A percentile compares a stretch with the other conserved stretches of the same genome.
These are phyloP conservation scores for Aspergillus aculeatinus DNA, from an alignment of 2,329 filamentous ascomycete species.

Conservation along the genomic window DNA sequence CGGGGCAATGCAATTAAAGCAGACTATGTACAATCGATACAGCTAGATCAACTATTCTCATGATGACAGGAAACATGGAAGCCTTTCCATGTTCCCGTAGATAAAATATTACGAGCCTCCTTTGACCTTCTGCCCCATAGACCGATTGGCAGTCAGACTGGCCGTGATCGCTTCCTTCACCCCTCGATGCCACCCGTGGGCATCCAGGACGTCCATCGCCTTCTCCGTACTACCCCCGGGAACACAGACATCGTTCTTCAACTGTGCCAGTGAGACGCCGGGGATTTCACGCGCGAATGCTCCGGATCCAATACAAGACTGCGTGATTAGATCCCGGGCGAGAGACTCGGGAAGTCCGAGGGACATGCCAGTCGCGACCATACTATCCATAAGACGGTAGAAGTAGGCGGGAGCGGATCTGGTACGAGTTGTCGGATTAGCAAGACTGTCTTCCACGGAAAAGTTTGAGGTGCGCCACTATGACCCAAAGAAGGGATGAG, in stretches of 20 bases:
- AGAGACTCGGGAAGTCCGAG: background rate
- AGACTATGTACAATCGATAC: too few species aligned
- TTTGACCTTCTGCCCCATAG: background rate
- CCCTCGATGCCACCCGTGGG: background rate
- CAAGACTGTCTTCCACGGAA: background rate
- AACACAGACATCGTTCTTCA: constrained; percentile 5
- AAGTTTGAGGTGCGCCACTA: too few species aligned
- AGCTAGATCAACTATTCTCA: too few species aligned
- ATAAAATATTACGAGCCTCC: too few species aligned
- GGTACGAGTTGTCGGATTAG: background rate
- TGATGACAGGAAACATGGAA: too few species aligned
- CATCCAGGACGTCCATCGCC: background rate
- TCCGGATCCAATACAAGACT: constrained; percentile 1
- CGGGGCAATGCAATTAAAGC: too few species aligned
- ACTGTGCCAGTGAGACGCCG: background rate
- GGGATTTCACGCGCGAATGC: background rate
- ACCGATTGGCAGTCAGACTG: background rate
- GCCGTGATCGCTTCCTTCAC: background rate
- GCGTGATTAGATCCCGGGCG: background rate
- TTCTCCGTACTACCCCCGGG: constrained; percentile 4
- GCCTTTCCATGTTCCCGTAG: too few species aligned
- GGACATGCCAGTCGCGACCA: constrained; percentile 1
- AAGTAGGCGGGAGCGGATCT: constrained; percentile 2
- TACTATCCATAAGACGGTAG: background rate
- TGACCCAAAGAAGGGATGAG: too few species aligned